phyloP scores from a whole-genome alignment of 2,329 filamentous ascomycete genomes.

The Aspergillus floridensis region DNA sequence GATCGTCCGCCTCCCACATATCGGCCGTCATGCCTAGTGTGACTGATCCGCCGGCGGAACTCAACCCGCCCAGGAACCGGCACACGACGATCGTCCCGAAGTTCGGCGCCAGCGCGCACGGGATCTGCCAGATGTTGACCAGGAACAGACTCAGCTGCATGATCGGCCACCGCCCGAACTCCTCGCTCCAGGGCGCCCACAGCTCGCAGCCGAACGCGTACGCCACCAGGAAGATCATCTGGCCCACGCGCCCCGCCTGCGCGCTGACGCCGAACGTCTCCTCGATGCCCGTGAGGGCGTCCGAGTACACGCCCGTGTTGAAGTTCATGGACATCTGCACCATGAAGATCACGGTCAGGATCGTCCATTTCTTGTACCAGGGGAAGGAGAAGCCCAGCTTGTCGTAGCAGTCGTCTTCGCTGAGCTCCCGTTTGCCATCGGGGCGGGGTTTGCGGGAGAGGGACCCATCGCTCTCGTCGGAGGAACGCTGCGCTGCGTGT shows the following conservation, averaged over 20 bases:
- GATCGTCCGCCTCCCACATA: slow-evolving; percentile 68
- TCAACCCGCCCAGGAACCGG: slow-evolving; percentile 67
- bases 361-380: slow-evolving; percentile 66
- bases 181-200: slow-evolving; percentile 86
- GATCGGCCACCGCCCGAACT: slow-evolving; percentile 73
- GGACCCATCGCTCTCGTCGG: not conserved
- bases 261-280: slow-evolving; percentile 66
- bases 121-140: slow-evolving; percentile 75
- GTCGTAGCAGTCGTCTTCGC: slow-evolving; percentile 61
- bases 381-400: slow-evolving; percentile 64
- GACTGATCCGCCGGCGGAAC: slow-evolving; percentile 69
- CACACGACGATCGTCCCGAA: slow-evolving; percentile 68
- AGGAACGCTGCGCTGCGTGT: not conserved
- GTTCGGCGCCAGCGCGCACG: slow-evolving; percentile 70
- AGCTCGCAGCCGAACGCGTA: slow-evolving; percentile 86
- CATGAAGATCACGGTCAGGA: slow-evolving; percentile 69
- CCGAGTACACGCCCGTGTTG: slow-evolving; percentile 72
- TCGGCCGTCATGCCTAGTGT: slow-evolving; percentile 74
- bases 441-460: not conserved
- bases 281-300: slow-evolving; percentile 63
- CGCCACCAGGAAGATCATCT: slow-evolving; percentile 72
- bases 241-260: slow-evolving; percentile 69
- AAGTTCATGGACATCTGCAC: slow-evolving; percentile 78
- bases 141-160: slow-evolving; percentile 70
- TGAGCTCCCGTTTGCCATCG: slow-evolving; percentile 37